These are phyloP conservation scores for Glycine tomentella DNA, from an alignment of 306 rosid genomes.

Conservation along the genomic window DNA sequence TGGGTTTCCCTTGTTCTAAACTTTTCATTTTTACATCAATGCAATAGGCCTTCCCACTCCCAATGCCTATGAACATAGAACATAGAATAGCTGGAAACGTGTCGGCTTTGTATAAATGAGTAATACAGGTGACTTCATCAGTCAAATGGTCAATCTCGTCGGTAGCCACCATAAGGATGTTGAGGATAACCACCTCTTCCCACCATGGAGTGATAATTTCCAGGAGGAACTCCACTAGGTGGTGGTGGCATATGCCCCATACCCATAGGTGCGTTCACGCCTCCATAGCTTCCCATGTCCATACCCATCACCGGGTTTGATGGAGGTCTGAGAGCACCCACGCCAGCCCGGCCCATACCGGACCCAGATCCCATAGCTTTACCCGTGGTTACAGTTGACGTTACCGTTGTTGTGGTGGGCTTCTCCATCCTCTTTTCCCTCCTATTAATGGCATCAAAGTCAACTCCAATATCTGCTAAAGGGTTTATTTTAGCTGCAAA, in stretches of 20 bases:
- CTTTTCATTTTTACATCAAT: too few species aligned
- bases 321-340: conserved; percentile 54
- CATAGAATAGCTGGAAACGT: too few species aligned
- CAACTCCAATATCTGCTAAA: conserved; percentile 81
- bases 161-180: conserved; percentile 66
- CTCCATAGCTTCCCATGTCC: conserved; percentile 38
- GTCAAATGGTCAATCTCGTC: conserved; percentile 39
- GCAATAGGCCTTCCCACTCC: too few species aligned
- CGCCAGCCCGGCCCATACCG: conserved; percentile 76
- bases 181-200: conserved; percentile 72
- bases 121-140: too few species aligned
- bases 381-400: conserved; percentile 79
- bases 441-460: conserved; percentile 85
- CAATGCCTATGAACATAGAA: too few species aligned
- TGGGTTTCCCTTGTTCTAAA: too few species aligned
- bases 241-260: conserved; percentile 73
- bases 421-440: conserved; percentile 94
- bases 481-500: conserved; percentile 87
- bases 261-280: conserved; percentile 9
- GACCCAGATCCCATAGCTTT: conserved; percentile 98
- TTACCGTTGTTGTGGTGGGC: conserved; percentile 59
- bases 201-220: conserved; percentile 73
- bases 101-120: too few species aligned
- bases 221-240: conserved; percentile 57
- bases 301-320: conserved; percentile 59